Evolutionary conservation across 2,329 filamentous ascomycete genomes (phyloP).

Genomic region (Dactylonectria estremocensis): DNA sequence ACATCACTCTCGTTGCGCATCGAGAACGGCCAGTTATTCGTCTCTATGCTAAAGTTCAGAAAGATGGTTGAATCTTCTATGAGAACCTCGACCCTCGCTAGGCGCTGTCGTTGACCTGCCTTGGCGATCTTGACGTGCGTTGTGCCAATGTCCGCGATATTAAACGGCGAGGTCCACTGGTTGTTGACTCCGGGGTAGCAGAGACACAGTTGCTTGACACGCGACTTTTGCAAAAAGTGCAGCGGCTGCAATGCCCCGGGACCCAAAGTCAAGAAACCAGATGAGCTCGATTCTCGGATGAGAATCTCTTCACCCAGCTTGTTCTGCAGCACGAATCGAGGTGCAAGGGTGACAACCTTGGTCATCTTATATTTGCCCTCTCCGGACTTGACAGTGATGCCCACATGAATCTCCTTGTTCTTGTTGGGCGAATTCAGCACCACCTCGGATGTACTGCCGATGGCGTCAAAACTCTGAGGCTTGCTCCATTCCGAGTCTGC

Average conservation of each 20-base stretch:
- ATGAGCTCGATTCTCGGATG: conserved; percentile 92
- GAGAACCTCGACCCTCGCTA: conserved; percentile 89
- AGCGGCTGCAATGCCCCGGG: conserved; percentile 87
- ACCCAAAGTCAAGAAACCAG: conserved; percentile 84
- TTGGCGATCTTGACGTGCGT: conserved; percentile 95
- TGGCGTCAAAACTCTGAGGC: conserved; percentile 97
- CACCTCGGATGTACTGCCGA: conserved; percentile 92
- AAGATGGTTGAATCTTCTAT: conserved; percentile 96
- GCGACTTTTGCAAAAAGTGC: conserved; percentile 88
- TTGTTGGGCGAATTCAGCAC: conserved; percentile 81
- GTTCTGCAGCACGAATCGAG: conserved; percentile 95
- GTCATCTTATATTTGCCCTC: conserved; percentile 98
- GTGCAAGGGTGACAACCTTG: conserved; percentile 93
- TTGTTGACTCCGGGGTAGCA: conserved; percentile 96
- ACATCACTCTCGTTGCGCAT: conserved; percentile 99
- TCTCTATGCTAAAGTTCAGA: conserved; percentile 90
- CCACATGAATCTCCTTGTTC: conserved; percentile 88
- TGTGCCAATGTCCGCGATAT: conserved; percentile 94
- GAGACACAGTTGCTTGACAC: conserved; percentile 90
- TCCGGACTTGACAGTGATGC: conserved; percentile 89
- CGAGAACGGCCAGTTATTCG: conserved; percentile 97
- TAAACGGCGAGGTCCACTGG: conserved; percentile 98
- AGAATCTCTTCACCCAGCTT: conserved; percentile 90
- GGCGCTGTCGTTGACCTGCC: conserved; percentile 87
- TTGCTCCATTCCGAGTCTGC: conserved; percentile 97